Evolutionary conservation across 1,139 yeast genomes (phyloP).

Genomic region (Debaryomycetaceae sp.): DNA sequence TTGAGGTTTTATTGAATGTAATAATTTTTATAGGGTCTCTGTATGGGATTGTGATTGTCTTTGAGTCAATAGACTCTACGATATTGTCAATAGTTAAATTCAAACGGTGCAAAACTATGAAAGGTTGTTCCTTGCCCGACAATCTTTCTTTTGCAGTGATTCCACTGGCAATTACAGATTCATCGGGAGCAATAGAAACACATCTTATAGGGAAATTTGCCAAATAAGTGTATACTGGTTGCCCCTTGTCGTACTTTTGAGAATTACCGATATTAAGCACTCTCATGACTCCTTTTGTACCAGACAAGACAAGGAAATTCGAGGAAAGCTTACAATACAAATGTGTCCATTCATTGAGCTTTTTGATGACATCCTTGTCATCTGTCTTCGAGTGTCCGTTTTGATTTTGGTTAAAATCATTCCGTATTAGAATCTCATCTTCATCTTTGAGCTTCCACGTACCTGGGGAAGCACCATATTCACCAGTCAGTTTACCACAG

Average conservation of each 20-base stretch:
- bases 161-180: slow-evolving; percentile 70
- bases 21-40: slow-evolving; percentile 78
- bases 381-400: slow-evolving; percentile 9
- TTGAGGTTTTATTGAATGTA: slow-evolving; percentile 67
- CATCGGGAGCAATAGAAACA: slow-evolving; percentile 64
- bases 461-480: slow-evolving; percentile 52
- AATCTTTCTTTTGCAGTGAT: slow-evolving; percentile 75
- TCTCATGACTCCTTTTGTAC: slow-evolving; percentile 69
- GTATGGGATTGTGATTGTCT: slow-evolving; percentile 79
- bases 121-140: slow-evolving; percentile 74
- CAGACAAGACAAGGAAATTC: slow-evolving; percentile 62
- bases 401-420: slow-evolving; percentile 29
- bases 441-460: slow-evolving; percentile 23
- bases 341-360: slow-evolving; percentile 57
- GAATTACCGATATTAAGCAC: slow-evolving; percentile 50
- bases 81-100: slow-evolving; percentile 15
- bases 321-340: slow-evolving; percentile 63
- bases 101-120: slow-evolving; percentile 63
- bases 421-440: slow-evolving; percentile 27
- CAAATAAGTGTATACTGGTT: slow-evolving; percentile 63
- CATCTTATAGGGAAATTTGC: slow-evolving; percentile 79
- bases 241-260: slow-evolving; percentile 43
- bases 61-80: slow-evolving; percentile 46
- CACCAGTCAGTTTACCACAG: slow-evolving; percentile 69
- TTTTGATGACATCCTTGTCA: slow-evolving; percentile 23